A percentile compares a stretch with the other conserved stretches of the same genome.
phyloP scores from a whole-genome alignment of 805 yeast species.

The Suhomyces faveliae region DNA sequence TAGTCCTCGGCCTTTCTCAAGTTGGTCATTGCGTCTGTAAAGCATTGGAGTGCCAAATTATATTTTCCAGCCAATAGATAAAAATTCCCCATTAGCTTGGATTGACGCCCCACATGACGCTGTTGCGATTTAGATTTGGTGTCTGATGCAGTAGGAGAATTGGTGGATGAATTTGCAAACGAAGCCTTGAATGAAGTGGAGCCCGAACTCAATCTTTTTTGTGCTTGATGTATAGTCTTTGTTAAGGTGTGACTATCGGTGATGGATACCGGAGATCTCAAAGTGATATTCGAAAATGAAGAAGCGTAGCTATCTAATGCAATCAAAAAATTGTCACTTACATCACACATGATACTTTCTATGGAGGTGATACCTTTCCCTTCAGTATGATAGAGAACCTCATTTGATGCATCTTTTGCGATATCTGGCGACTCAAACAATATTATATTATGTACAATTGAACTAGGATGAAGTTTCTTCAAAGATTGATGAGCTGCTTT shows the following conservation, averaged over 20 bases:
- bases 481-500: constrained; percentile 36
- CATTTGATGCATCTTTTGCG: constrained; percentile 12
- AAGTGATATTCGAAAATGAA: constrained; percentile 73
- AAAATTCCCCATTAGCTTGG: constrained; percentile 73
- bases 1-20: constrained; percentile 67
- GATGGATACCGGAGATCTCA: constrained; percentile 75
- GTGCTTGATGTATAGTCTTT: constrained; percentile 40
- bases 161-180: constrained; percentile 15
- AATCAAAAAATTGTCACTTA: constrained; percentile 61
- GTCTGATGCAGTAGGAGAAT: constrained; percentile 17
- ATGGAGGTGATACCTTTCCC: constrained; percentile 25
- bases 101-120: constrained; percentile 67
- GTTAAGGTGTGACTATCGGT: constrained; percentile 48
- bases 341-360: constrained; percentile 72
- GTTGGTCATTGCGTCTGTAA: constrained; percentile 67
- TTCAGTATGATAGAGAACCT: constrained; percentile 28
- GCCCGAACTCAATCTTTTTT: constrained; percentile 43
- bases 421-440: constrained; percentile 50
- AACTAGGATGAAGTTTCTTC: constrained; percentile 45
- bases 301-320: constrained; percentile 68
- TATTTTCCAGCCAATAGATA: constrained; percentile 78
- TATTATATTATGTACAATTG: constrained; percentile 54
- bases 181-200: constrained; percentile 33
- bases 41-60: constrained; percentile 64
- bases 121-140: constrained; percentile 34